Conservation (phyloP, 2,329 filamentous ascomycete genomes). For the Lizonia empirigonia region DNA sequence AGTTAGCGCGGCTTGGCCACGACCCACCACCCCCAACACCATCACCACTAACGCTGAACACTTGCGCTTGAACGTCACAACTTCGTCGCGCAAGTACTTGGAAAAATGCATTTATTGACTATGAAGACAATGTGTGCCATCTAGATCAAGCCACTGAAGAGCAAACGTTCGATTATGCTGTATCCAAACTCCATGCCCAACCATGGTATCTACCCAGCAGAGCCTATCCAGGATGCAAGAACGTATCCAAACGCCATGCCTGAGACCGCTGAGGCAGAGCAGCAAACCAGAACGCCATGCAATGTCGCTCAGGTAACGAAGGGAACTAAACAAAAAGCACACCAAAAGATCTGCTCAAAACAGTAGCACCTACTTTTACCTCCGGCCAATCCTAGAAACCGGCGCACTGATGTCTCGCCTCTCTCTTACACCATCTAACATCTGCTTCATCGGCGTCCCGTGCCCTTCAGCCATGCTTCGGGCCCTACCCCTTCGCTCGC, state of each 20-base stretch:
- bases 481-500: slow-evolving; percentile 72
- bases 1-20: slow-evolving; percentile 24
- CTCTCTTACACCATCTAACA: slow-evolving; percentile 57
- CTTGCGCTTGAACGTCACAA: too few species aligned
- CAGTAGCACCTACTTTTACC: slow-evolving; percentile 20
- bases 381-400: slow-evolving; percentile 34
- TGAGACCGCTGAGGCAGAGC: slow-evolving; percentile 9
- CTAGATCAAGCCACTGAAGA: not conserved
- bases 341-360: not conserved
- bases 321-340: slow-evolving; percentile 15
- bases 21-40: not conserved
- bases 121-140: not conserved
- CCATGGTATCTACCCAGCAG: slow-evolving; percentile 35
- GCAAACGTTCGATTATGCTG: not conserved
- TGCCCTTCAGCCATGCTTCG: slow-evolving; percentile 69
- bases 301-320: slow-evolving; percentile 40
- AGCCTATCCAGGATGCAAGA: slow-evolving; percentile 13
- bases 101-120: too few species aligned
- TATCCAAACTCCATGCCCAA: slow-evolving; percentile 14
- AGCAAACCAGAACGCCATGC: slow-evolving; percentile 37
- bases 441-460: slow-evolving; percentile 65
- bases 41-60: too few species aligned
- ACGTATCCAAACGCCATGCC: slow-evolving; percentile 9
- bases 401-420: slow-evolving; percentile 57
- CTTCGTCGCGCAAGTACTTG: too few species aligned